A percentile compares a stretch with the other conserved stretches of the same genome.
These are phyloP conservation scores for Myxozyma sirexii DNA, from an alignment of 805 yeast genomes.

Conservation along the genomic window DNA sequence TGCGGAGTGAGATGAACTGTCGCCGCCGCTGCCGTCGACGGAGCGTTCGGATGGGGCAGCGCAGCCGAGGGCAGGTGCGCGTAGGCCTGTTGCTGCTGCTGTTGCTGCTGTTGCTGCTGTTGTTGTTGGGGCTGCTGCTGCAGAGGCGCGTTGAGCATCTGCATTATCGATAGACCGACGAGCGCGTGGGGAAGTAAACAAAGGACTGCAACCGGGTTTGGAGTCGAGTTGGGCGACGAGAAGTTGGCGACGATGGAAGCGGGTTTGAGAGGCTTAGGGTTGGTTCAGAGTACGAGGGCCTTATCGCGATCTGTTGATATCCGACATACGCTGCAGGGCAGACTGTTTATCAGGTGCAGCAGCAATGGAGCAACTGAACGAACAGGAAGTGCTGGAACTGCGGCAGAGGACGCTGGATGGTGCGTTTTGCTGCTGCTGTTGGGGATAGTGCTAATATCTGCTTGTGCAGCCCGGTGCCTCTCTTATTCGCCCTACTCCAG, in stretches of 20 bases:
- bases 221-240: not conserved
- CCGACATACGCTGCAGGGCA: too few species aligned
- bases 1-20: conserved; percentile 8
- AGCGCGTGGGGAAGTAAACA: not conserved
- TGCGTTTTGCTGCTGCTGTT: not conserved
- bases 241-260: not conserved
- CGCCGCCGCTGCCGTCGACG: conserved; percentile 11
- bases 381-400: conserved; percentile 9
- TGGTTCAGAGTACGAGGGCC: conserved; percentile 2
- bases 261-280: conserved; percentile 1
- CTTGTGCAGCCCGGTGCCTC: conserved; percentile 50
- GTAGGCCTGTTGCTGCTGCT: conserved; percentile 11
- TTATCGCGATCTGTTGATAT: not conserved
- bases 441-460: not conserved
- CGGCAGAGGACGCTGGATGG: conserved; percentile 22
- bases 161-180: not conserved
- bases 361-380: too few species aligned
- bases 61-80: conserved; percentile 6
- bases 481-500: conserved; percentile 75
- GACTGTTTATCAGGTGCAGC: too few species aligned
- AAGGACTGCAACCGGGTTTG: not conserved
- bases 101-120: conserved; percentile 18
- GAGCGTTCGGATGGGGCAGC: conserved; percentile 2
- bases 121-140: conserved; percentile 15
- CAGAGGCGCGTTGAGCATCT: conserved; percentile 14